These are phyloP conservation scores for Penicillium thymicola DNA, from an alignment of 2,329 filamentous ascomycete genomes.

Conservation along the genomic window DNA sequence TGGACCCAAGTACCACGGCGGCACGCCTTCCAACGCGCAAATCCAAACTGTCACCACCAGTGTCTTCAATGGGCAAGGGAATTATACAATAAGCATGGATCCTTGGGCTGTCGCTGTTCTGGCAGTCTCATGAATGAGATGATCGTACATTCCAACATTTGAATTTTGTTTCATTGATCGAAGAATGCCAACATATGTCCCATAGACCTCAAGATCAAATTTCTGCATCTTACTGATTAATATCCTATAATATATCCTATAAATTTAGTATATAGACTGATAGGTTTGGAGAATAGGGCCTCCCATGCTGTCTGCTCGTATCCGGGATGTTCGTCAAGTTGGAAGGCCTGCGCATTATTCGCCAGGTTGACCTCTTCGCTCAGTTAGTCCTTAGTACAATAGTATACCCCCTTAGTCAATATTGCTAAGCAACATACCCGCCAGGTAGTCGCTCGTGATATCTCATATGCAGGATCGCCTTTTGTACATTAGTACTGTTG, in stretches of 20 bases:
- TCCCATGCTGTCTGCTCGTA: no score
- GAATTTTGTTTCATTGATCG: not conserved
- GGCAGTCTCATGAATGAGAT: conserved; percentile 14
- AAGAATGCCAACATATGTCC: not conserved
- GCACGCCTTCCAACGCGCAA: conserved; percentile 19
- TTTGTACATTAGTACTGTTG: not conserved
- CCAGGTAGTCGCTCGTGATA: conserved; percentile 55
- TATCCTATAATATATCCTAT: no score
- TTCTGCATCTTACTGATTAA: no score
- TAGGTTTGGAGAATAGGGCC: no score
- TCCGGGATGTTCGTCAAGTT: no score
- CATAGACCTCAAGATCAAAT: not conserved
- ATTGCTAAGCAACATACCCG: conserved; percentile 31
- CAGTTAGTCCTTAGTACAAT: conserved; percentile 9
- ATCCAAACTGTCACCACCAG: conserved; percentile 14
- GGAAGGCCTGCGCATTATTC: no score
- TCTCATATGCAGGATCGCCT: conserved; percentile 37
- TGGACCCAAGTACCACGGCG: conserved; percentile 19
- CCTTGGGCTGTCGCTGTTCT: conserved; percentile 28
- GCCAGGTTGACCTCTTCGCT: conserved; percentile 36
- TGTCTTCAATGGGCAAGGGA: conserved; percentile 11
- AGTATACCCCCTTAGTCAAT: not conserved
- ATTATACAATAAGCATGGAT: conserved; percentile 23
- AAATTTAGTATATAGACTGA: no score
- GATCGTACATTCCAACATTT: not conserved